These are phyloP conservation scores for Phyllosticta citribraziliensis DNA, from an alignment of 2,329 filamentous ascomycete genomes.

Conservation along the genomic window DNA sequence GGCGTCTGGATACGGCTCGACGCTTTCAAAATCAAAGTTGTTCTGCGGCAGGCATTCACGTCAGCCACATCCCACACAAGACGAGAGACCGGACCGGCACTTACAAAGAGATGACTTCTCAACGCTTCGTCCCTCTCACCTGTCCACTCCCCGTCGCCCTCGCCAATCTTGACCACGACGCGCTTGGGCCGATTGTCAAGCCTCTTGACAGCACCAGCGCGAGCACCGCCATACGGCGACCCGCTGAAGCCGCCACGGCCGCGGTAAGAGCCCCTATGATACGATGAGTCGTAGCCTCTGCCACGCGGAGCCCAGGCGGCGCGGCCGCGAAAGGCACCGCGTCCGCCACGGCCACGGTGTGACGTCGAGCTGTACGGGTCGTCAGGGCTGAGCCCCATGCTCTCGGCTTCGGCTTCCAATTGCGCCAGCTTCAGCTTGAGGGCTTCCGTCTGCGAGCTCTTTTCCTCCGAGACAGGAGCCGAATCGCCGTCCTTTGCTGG, in stretches of 20 bases:
- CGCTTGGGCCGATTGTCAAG: constrained; percentile 68
- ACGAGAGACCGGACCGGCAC: not conserved
- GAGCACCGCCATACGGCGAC: constrained; percentile 16
- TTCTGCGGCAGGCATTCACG: constrained; percentile 15
- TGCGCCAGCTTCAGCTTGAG: constrained; percentile 63
- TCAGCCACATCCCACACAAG: constrained; percentile 2
- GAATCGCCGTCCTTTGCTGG: constrained; percentile 12
- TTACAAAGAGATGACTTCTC: constrained; percentile 55
- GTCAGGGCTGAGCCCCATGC: constrained; percentile 57
- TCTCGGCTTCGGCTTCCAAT: constrained; percentile 63
- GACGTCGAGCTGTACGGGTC: constrained; percentile 19
- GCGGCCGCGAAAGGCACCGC: constrained; percentile 27
- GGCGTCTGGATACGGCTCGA: constrained; percentile 29
- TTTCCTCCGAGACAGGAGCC: constrained; percentile 17
- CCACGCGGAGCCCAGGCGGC: constrained; percentile 25
- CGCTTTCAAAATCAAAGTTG: constrained; percentile 27
- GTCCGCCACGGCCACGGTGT: constrained; percentile 19
- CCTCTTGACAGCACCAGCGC: constrained; percentile 46
- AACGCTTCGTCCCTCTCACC: constrained; percentile 56
- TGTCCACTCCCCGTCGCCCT: constrained; percentile 52
- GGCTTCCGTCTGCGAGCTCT: constrained; percentile 46
- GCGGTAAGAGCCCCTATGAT: constrained; percentile 19
- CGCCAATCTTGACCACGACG: constrained; percentile 43
- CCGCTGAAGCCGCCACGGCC: constrained; percentile 34
- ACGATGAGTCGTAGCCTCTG: constrained; percentile 14